A percentile compares a stretch with the other conserved stretches of the same genome.
Evolutionary conservation across 805 yeast species (phyloP).

Genomic region (Metschnikowia henanensis): DNA sequence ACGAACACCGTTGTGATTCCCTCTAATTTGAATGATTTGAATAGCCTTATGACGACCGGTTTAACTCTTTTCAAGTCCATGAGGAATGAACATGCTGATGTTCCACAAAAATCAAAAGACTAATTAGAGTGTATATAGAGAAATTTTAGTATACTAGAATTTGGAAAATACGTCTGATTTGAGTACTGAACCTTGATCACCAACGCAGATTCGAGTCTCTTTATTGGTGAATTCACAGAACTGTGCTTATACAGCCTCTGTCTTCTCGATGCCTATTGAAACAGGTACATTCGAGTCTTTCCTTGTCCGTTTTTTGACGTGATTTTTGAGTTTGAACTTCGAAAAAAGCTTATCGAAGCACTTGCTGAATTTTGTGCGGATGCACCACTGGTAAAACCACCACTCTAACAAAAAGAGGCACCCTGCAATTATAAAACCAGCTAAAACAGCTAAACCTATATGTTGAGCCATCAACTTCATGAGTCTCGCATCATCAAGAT

Average conservation of each 20-base stretch:
- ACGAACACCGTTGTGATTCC: constrained; percentile 78
- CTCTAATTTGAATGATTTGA: constrained; percentile 70
- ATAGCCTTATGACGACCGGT: constrained; percentile 75
- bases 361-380: constrained; percentile 30
- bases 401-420: constrained; percentile 38
- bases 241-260: constrained; percentile 13
- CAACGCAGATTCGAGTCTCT: too few relatives aligned
- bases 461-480: constrained; percentile 75
- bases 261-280: constrained; percentile 30
- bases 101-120: not conserved
- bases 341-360: constrained; percentile 14
- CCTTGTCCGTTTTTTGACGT: constrained; percentile 42
- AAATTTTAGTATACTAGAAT: too few relatives aligned
- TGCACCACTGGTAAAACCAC: constrained; percentile 38
- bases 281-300: constrained; percentile 56
- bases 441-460: constrained; percentile 65
- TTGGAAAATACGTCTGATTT: too few relatives aligned
- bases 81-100: not conserved
- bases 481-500: constrained; percentile 79
- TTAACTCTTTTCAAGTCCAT: constrained; percentile 59
- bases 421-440: constrained; percentile 63
- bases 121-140: too few relatives aligned
- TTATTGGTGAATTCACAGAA: too few relatives aligned
- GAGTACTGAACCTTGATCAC: too few relatives aligned
- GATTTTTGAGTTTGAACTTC: constrained; percentile 16